Evolutionary conservation across 1,284 basidiomycete species (phyloP), one percentile per base, ranked within the genome.

Genomic region (Fistulina hepatica): DNA sequence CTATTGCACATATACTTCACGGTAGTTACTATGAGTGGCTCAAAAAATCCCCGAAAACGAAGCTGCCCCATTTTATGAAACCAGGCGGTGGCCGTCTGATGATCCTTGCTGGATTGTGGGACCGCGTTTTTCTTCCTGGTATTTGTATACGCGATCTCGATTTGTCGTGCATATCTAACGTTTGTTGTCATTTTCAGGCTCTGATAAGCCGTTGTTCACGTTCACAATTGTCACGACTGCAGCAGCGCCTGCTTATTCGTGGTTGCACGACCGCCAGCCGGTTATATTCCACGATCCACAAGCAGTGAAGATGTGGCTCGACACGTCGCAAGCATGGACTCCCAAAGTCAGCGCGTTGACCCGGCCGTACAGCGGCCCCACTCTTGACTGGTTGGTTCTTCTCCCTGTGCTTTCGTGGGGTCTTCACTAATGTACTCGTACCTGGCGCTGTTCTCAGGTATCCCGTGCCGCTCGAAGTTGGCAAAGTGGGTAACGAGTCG

Each of bases 221-320:
- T 97, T 90, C 55, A 83, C 86, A 1, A 88, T 97, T 40, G 76
- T 97, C 33, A 97, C 93, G 0, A 92, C 89, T 0, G 60, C 69
- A 9, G 81, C 85, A 2, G 71, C 70, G 51, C 69, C 70, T 39
- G 68, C 76, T 8, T 65, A 88, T 39, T 60, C 64, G 8, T 91
- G 84, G 81, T 64, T 94, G 21, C 93, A 97, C 56, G 86, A 94
- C 51, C 77, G 93, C 12, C 92, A 94, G 64, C 93, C 93, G 3
- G 85, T 92, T 36, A 82, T 97, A 35, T 69, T 97, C 2, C 66
- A 74, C 2, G 65, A 67, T 1, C 52, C 64, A 32, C 65, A 74
- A 4, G 77, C 82, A 5, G 63, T 92, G 25, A 53, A 65, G 9
- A 54, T 57, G 16, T 97, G 93, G 93, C 69, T 97, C 8, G 83